Conservation (phyloP, 2,329 filamentous ascomycete genomes). For the Fusarium pseudoanthophilum region DNA sequence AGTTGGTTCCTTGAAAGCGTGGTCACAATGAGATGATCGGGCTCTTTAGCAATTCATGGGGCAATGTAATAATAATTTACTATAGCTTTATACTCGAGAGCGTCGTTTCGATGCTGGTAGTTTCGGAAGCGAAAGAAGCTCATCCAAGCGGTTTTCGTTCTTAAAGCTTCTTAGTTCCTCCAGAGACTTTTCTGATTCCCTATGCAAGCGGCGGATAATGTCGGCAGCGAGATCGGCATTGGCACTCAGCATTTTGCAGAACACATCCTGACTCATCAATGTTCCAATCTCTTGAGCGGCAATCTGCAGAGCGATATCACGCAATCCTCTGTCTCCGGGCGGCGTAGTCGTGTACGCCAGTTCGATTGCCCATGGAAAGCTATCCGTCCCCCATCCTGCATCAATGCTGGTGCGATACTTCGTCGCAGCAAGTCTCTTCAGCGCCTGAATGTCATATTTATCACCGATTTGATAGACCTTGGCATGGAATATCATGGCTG, state of each 20-base stretch:
- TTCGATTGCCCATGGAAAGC: fast-evolving
- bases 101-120: too few species aligned
- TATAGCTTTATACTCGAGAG: too few species aligned
- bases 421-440: fast-evolving
- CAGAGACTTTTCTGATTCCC: too few species aligned
- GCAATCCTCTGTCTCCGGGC: fast-evolving
- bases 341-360: background rate
- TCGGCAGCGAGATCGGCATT: background rate
- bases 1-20: too few species aligned
- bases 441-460: background rate
- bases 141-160: too few species aligned
- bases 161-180: too few species aligned
- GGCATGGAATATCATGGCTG: background rate
- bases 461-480: background rate
- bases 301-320: fast-evolving
- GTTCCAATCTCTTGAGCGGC: fast-evolving
- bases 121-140: too few species aligned
- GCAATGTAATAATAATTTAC: too few species aligned
- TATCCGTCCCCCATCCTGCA: fast-evolving
- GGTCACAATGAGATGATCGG: too few species aligned
- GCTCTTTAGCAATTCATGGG: too few species aligned
- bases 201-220: fast-evolving
- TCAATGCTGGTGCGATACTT: fast-evolving
- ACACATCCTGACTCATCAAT: fast-evolving
- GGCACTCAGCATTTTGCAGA: fast-evolving